A percentile compares a stretch with the other conserved stretches of the same genome.
Conservation (phyloP, 805 yeast genomes). For the Ogataea minuta region DNA sequence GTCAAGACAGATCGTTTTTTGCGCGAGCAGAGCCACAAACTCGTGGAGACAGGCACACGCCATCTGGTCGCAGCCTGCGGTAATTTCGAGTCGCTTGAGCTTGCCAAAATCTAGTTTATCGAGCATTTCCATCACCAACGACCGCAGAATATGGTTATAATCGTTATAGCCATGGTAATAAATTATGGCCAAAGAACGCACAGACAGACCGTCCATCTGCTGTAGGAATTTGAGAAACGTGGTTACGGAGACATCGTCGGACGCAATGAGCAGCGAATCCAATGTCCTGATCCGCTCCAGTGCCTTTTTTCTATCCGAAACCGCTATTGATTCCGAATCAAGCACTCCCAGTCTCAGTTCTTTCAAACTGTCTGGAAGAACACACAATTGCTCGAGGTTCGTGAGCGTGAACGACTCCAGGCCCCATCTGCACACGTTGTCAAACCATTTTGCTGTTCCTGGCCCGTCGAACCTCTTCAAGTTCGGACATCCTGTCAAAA, state of each 20-base stretch:
- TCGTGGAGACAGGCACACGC: conserved; percentile 45
- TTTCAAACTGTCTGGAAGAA: conserved; percentile 20
- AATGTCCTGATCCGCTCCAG: conserved; percentile 5
- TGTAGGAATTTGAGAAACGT: conserved; percentile 34
- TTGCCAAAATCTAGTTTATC: conserved; percentile 28
- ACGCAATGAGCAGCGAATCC: conserved; percentile 12
- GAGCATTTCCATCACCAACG: conserved; percentile 32
- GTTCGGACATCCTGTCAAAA: conserved; percentile 22
- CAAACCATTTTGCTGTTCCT: conserved; percentile 3
- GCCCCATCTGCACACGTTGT: conserved; percentile 6
- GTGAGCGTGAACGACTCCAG: conserved; percentile 19
- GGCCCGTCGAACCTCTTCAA: conserved; percentile 17
- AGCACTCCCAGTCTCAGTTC: conserved; percentile 19
- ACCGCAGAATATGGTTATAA: conserved; percentile 35
- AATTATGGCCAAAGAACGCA: conserved; percentile 37
- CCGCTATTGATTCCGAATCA: conserved; percentile 5
- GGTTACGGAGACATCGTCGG: conserved; percentile 29
- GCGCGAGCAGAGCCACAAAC: conserved; percentile 35
- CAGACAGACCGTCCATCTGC: not conserved
- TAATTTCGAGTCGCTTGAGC: conserved; percentile 46
- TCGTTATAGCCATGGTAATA: conserved; percentile 47
- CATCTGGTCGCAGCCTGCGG: conserved; percentile 51
- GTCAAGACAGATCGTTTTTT: conserved; percentile 32
- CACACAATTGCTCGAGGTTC: conserved; percentile 19
- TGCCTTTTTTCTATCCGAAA: conserved; percentile 2